A percentile compares a stretch with the other conserved stretches of the same genome.
Conservation (phyloP, 768 basidiomycete genomes). For the Tephrocybe sp. region DNA sequence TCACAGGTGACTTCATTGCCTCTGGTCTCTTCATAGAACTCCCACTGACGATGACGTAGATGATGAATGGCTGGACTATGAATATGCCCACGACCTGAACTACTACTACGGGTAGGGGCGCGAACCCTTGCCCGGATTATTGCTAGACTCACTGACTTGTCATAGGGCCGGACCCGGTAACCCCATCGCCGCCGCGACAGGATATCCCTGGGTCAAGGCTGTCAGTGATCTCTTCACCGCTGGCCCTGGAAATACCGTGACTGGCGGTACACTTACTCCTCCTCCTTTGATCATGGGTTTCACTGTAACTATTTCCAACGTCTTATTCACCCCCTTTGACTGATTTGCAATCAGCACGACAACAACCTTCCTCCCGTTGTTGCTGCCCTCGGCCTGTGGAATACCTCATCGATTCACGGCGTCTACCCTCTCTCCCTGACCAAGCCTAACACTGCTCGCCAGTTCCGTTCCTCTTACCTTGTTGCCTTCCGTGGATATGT, state of each 20-base stretch:
- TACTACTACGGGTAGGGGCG: slow-evolving; percentile 42
- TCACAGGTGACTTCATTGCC: slow-evolving; percentile 25
- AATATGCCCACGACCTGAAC: slow-evolving; percentile 45
- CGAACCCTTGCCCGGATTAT: not conserved
- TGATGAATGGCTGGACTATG: slow-evolving; percentile 43
- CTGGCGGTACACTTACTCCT: slow-evolving; percentile 31
- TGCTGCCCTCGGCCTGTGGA: slow-evolving; percentile 44
- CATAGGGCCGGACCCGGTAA: slow-evolving; percentile 44
- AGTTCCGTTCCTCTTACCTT: slow-evolving; percentile 39
- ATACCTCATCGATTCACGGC: slow-evolving; percentile 26
- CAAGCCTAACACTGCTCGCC: slow-evolving; percentile 26
- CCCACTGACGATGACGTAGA: slow-evolving; percentile 18
- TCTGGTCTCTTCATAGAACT: not conserved
- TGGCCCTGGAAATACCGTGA: slow-evolving; percentile 25
- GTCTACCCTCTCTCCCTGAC: slow-evolving; percentile 39
- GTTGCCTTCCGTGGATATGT: slow-evolving; percentile 42
- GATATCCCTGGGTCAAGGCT: slow-evolving; percentile 40
- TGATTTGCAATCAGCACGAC: slow-evolving; percentile 43
- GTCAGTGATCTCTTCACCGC: slow-evolving; percentile 35
- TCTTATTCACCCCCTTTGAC: not conserved
- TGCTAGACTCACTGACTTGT: not conserved
- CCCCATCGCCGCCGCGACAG: slow-evolving; percentile 37
- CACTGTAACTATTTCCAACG: slow-evolving; percentile 27
- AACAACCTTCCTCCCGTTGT: slow-evolving; percentile 44
- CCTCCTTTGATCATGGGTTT: slow-evolving; percentile 43